Evolutionary conservation across 2,329 filamentous ascomycete genomes (phyloP).

Genomic region (Penicillium palitans): DNA sequence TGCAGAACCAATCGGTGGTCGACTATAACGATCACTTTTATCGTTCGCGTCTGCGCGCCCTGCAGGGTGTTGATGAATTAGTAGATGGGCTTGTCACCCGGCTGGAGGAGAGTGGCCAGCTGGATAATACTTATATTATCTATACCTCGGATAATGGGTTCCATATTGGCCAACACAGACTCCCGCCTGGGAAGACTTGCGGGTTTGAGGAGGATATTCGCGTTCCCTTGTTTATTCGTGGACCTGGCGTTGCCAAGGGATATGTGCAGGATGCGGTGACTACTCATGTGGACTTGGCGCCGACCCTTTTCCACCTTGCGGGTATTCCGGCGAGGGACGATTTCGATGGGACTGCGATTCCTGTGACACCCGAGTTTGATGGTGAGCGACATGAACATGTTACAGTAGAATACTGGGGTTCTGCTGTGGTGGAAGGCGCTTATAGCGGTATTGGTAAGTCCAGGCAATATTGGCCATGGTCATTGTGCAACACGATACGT

Average conservation of each 20-base stretch:
- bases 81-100: slow-evolving; percentile 49
- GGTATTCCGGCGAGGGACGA: slow-evolving; percentile 46
- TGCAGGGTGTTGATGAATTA: slow-evolving; percentile 58
- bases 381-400: slow-evolving; percentile 54
- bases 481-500: neutral
- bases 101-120: slow-evolving; percentile 43
- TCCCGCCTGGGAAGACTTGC: slow-evolving; percentile 60
- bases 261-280: slow-evolving; percentile 51
- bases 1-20: slow-evolving; percentile 49
- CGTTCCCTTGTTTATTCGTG: slow-evolving; percentile 60
- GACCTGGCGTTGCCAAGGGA: slow-evolving; percentile 54
- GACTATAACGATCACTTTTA: slow-evolving; percentile 57
- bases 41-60: slow-evolving; percentile 49
- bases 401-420: slow-evolving; percentile 60
- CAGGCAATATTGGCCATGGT: neutral
- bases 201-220: slow-evolving; percentile 62
- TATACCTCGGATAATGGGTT: slow-evolving; percentile 63
- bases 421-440: slow-evolving; percentile 33
- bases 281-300: slow-evolving; percentile 64
- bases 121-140: slow-evolving; percentile 61
- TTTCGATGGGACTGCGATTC: slow-evolving; percentile 60
- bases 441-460: slow-evolving; percentile 30
- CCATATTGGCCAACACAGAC: slow-evolving; percentile 60
- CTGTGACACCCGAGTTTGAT: slow-evolving; percentile 33
- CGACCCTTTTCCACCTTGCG: slow-evolving; percentile 56